Evolutionary conservation across 768 basidiomycete genomes (phyloP).

Genomic region (Lactifluus subvellereus): DNA sequence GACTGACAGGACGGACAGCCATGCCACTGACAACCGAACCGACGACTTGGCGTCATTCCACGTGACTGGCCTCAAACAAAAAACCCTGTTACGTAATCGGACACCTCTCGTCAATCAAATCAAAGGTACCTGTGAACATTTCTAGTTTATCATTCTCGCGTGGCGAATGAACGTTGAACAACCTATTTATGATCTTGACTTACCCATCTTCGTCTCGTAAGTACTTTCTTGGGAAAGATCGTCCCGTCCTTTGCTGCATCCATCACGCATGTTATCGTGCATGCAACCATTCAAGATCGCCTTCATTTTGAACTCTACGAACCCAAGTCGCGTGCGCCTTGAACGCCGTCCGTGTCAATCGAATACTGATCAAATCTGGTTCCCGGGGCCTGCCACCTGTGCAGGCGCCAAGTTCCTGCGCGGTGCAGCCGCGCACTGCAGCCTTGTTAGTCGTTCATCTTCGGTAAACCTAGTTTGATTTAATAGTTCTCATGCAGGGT

Average conservation of each 20-base stretch:
- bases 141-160: not conserved
- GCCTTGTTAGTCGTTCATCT: slow-evolving; percentile 13
- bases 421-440: slow-evolving; percentile 18
- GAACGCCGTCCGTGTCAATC: not conserved
- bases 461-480: slow-evolving; percentile 23
- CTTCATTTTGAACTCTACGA: not conserved
- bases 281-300: slow-evolving; percentile 6
- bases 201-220: not conserved
- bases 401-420: slow-evolving; percentile 13
- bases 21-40: not conserved
- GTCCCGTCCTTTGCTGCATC: slow-evolving; percentile 10
- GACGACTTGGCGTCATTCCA: not conserved
- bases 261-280: slow-evolving; percentile 21
- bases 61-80: not conserved
- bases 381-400: slow-evolving; percentile 5
- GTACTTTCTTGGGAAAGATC: not conserved
- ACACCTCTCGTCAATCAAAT: too few species aligned
- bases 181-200: slow-evolving; percentile 10
- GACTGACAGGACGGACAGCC: not conserved
- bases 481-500: slow-evolving; percentile 2
- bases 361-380: slow-evolving; percentile 3
- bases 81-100: too few species aligned
- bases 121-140: slow-evolving; percentile 1
- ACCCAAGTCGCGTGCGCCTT: slow-evolving; percentile 1
- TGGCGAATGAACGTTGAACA: slow-evolving; percentile 3